Evolutionary conservation across 768 basidiomycete genomes (phyloP).

Genomic region (Royoungia palumana): DNA sequence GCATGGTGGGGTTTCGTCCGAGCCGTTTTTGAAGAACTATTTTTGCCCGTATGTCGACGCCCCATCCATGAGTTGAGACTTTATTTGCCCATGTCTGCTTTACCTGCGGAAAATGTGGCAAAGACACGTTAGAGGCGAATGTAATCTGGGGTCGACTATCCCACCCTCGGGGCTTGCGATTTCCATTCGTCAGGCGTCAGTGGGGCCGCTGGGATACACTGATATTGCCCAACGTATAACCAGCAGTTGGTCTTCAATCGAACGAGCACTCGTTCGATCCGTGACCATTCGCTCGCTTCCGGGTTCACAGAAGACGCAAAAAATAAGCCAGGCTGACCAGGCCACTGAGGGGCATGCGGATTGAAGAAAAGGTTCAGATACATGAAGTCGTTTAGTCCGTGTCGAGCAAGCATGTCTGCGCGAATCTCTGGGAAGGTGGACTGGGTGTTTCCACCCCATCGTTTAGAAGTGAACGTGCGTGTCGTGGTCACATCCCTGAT

Average conservation of each 20-base stretch:
- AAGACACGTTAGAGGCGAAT: background rate
- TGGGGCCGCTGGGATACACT: conserved; percentile 4
- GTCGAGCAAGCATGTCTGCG: conserved; percentile 7
- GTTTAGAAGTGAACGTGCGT: conserved; percentile 12
- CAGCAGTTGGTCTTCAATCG: conserved; percentile 12
- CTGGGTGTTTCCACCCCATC: conserved; percentile 18
- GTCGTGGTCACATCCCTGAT: conserved; percentile 19
- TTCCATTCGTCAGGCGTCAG: conserved; percentile 16
- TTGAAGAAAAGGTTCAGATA: conserved; percentile 16
- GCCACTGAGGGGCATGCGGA: conserved; percentile 14
- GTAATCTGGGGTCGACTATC: background rate
- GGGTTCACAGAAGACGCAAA: conserved; percentile 5
- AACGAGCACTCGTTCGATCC: conserved; percentile 6
- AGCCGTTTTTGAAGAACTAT: conserved; percentile 15
- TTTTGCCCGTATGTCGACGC: conserved; percentile 10
- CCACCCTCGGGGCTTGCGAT: conserved; percentile 15
- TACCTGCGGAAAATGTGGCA: conserved; percentile 5
- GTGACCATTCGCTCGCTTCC: background rate
- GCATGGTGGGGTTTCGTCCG: conserved; percentile 10
- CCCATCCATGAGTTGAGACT: conserved; percentile 13
- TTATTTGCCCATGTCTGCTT: conserved; percentile 20
- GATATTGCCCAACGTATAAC: conserved; percentile 21
- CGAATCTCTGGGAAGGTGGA: conserved; percentile 14
- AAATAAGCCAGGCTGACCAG: conserved; percentile 16
- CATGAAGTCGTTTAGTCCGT: conserved; percentile 20